Base-by-base conservation (phyloP, 306 rosid genomes). In the Crotalaria pallida region DNA sequence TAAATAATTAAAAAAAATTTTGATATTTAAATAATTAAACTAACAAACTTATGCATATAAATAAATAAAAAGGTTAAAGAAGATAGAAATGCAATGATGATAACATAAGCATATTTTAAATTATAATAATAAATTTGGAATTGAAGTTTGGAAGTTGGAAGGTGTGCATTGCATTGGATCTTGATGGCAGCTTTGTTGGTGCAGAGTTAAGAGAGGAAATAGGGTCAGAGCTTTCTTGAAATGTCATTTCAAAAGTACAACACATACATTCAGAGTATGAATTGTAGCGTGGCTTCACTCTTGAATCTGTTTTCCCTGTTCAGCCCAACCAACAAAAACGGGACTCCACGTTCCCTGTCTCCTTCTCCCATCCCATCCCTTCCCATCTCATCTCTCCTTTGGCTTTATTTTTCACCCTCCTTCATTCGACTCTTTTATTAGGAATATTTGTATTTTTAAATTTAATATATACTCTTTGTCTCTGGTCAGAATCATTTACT, bases 221-320 rank as follows among this genome's bases (percentile, higher is more conserved):
- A 53, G 60, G 3, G 55, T n/a, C 48, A 73, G 79, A 62, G 59
- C 13, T 13, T 67, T 52, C 26, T 43, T 72, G 90, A 87, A 34
- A 81, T 81, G 92, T 89, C 90, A 86, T 85, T 11, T 89, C 96
- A 87, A 69, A 69, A 80, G 83, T 78, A 81, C 72, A 74, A 79
- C 16, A 69, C 4, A 73, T 52, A 69, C 4, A 73, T 52, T 34
- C 86, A 78, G 88, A 69, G 79, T 31, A 40, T 77, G 59, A 75
- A 78, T 78, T 76, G 88, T 80, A 72, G 53, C 59, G 70, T 78
- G 80, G 76, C 73, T 70, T 77, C 68, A 44, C 50, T 51, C 59
- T 56, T 71, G 2, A 10, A 27, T 70, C 43, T 59, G n/a, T 69
- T 59, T 59, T 50, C 75, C 57, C 71, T 75, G 34, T 57, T 58